These are phyloP conservation scores for Apophysomyces ossiformis DNA, from an alignment of 371 early-diverging fungal species.

Conservation along the genomic window DNA sequence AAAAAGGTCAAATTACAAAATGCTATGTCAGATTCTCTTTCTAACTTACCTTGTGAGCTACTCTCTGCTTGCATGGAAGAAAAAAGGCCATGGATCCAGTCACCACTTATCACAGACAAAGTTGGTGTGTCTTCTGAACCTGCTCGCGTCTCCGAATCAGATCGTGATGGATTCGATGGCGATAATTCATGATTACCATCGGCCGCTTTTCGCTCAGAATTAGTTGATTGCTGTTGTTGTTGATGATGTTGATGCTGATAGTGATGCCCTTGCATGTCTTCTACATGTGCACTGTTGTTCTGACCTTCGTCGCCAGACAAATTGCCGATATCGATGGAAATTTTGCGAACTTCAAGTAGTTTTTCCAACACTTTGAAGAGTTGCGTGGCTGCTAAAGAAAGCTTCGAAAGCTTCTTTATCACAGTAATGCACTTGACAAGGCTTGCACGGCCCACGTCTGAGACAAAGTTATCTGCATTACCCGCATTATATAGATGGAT, in stretches of 20 bases:
- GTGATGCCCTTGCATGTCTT: slow-evolving; percentile 6
- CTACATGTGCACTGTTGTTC: neutral
- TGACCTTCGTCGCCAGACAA: slow-evolving; percentile 11
- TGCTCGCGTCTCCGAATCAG: slow-evolving; percentile 3
- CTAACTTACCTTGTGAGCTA: slow-evolving; percentile 20
- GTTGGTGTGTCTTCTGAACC: slow-evolving; percentile 33
- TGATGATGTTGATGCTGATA: neutral
- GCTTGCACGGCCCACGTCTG: slow-evolving; percentile 37
- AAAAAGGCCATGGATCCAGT: slow-evolving; percentile 49
- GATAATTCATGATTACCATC: slow-evolving; percentile 16
- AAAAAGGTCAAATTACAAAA: neutral
- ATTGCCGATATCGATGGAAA: slow-evolving; percentile 27
- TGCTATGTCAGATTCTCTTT: neutral
- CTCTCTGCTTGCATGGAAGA: slow-evolving; percentile 25
- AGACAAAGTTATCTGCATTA: slow-evolving; percentile 33
- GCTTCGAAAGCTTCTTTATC: slow-evolving; percentile 36
- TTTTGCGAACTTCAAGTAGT: slow-evolving; percentile 26
- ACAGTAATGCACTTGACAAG: slow-evolving; percentile 32
- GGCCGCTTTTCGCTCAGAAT: slow-evolving; percentile 1
- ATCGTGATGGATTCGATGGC: neutral
- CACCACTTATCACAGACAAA: slow-evolving; percentile 32
- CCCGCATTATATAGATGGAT: slow-evolving; percentile 50
- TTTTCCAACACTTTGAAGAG: slow-evolving; percentile 13
- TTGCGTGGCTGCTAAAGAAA: slow-evolving; percentile 31
- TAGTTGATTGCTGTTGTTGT: neutral